These are phyloP conservation scores for Coemansia sp. DNA, from an alignment of 371 early-diverging fungal genomes.

Conservation along the genomic window DNA sequence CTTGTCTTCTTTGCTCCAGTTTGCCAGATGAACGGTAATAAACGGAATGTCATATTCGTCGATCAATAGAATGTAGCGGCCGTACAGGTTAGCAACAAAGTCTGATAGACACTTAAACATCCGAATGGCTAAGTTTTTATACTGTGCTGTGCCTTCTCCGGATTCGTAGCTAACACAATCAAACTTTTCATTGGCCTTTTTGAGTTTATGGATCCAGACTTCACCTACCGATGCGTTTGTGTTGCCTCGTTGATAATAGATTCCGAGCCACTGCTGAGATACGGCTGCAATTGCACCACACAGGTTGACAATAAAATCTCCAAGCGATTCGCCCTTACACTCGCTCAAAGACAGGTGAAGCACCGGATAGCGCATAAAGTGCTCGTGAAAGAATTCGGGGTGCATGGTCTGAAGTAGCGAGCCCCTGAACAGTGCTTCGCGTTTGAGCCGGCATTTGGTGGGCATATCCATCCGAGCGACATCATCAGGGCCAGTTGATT, in stretches of 20 bases:
- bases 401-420: conserved; percentile 25
- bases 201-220: background rate
- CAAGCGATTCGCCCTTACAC: conserved; percentile 12
- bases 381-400: conserved; percentile 18
- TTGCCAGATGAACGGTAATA: conserved; percentile 18
- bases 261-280: background rate
- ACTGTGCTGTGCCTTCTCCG: background rate
- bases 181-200: background rate
- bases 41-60: conserved; percentile 45
- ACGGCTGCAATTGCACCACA: background rate
- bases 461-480: conserved; percentile 8
- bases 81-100: conserved; percentile 2
- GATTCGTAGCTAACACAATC: background rate
- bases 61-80: conserved; percentile 28
- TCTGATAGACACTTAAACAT: conserved; percentile 13
- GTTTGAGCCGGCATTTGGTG: conserved; percentile 24
- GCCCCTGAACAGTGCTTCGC: conserved; percentile 20
- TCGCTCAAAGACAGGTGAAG: conserved; percentile 23
- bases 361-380: conserved; percentile 40
- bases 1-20: conserved; percentile 14
- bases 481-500: background rate
- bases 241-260: background rate
- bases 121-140: background rate
- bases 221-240: background rate
- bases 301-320: conserved; percentile 4